A percentile compares a stretch with the other conserved stretches of the same genome.
Evolutionary conservation across 2,329 filamentous ascomycete species (phyloP).

Genomic region (Fusarium nygamai): DNA sequence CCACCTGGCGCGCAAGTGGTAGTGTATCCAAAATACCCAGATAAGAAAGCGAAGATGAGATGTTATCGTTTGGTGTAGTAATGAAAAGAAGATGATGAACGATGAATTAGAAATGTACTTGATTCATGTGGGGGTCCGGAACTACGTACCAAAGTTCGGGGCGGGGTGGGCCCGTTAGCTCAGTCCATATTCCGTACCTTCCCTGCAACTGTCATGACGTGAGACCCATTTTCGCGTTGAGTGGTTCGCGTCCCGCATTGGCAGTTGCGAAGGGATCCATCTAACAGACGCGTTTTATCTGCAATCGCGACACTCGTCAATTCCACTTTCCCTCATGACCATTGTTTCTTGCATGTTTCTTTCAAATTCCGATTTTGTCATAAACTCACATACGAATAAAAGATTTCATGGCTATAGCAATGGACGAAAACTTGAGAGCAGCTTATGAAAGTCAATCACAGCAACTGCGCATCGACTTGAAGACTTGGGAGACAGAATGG

Average conservation of each 20-base stretch:
- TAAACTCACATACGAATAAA: not conserved
- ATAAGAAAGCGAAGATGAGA: not conserved
- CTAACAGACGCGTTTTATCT: conserved; percentile 28
- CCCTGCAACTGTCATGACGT: conserved; percentile 33
- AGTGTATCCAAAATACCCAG: not conserved
- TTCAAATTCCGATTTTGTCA: not conserved
- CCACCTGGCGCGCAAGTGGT: not conserved
- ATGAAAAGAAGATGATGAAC: not conserved
- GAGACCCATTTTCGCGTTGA: conserved; percentile 37
- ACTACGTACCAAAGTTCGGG: not conserved
- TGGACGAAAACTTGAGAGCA: conserved; percentile 58
- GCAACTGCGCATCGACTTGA: conserved; percentile 73
- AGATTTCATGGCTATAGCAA: conserved; percentile 37
- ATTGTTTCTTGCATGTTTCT: not conserved
- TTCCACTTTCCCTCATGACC: conserved; percentile 11
- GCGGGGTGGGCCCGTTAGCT: conserved; percentile 16
- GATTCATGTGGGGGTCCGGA: not conserved
- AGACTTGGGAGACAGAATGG: conserved; percentile 79
- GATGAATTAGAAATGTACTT: conserved; percentile 3
- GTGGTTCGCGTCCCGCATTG: conserved; percentile 37
- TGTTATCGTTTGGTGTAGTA: not conserved
- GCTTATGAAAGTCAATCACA: conserved; percentile 62
- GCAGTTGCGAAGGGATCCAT: not conserved
- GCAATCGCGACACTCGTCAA: conserved; percentile 29
- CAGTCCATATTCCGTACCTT: not conserved